Evolutionary conservation across 768 basidiomycete species (phyloP), one percentile per base, ranked within the genome.

Genomic region (Tricholoma saponaceum): DNA sequence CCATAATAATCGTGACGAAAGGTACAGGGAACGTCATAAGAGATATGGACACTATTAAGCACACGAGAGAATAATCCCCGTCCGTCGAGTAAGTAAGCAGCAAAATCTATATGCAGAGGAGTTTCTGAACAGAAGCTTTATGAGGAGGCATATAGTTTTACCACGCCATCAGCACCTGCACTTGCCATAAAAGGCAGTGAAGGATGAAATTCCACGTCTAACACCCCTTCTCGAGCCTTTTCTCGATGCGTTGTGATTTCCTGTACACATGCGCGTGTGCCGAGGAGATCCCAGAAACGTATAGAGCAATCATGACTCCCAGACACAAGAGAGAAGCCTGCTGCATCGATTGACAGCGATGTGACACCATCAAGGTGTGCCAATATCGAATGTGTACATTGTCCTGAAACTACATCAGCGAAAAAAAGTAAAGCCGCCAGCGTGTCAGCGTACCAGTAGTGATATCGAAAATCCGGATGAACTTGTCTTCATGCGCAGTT

Each of bases 331-430:
- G 87, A 86, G 65, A 92, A 92, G 5, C 91, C 92, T 2, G 95
- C 81, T 0, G 90, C 84, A 62, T 95, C 92, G 60, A 98, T 86
- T 18, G 92, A 89, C 25, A 98, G 75, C 23, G 92, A 94, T 16
- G 95, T 97, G 33, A 98, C 90, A 3, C 91, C 88, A 62, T 95
- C 92, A 35, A 95, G 79, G 69, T 99, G 97, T 23, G 92, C 94
- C 16, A 89, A 75, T 79, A 96, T 92, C 47, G 92, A 89, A 69
- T 94, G 85, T 26, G 90, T 92, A 69, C 92, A 93, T 81, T 89
- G 85, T 26, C 90, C 89, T 90, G 65, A 20, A 54, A 18, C 58
- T 23, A 62, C 46, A 37, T 50, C 54, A 58, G 52, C 41, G 54
- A 54, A 51, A 49, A 4, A 22, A 18, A 0, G 13, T 50, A n/a